These are phyloP conservation scores for Tetracladium marchalianum DNA, from an alignment of 495 filamentous ascomycete species.

Conservation along the genomic window DNA sequence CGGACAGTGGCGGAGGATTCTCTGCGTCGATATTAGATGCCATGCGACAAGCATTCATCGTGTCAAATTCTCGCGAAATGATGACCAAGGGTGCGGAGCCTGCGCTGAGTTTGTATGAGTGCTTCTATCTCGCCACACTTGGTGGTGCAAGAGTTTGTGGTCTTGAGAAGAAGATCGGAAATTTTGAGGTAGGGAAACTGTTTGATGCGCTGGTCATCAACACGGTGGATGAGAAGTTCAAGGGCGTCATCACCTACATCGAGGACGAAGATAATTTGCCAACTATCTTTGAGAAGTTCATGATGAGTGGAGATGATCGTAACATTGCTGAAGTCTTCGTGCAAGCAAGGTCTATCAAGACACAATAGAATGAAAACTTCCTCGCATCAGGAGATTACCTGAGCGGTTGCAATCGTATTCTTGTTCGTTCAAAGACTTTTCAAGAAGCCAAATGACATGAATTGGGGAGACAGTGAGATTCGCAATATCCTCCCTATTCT, in stretches of 20 bases:
- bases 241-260: conserved; percentile 40
- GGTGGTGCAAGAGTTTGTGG: conserved; percentile 53
- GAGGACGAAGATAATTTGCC: conserved; percentile 38
- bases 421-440: too few relatives aligned
- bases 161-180: conserved; percentile 44
- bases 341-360: conserved; percentile 38
- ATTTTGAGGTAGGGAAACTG: conserved; percentile 49
- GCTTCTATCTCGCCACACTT: conserved; percentile 52
- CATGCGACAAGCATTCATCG: conserved; percentile 51
- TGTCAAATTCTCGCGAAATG: conserved; percentile 43
- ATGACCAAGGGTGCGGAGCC: conserved; percentile 36
- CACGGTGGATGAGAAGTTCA: conserved; percentile 24
- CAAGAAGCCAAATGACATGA: too few relatives aligned
- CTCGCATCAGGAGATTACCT: too few relatives aligned
- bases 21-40: conserved; percentile 47
- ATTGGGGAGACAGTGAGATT: too few relatives aligned
- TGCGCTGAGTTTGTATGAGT: conserved; percentile 39
- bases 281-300: conserved; percentile 51
- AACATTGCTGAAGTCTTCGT: conserved; percentile 51
- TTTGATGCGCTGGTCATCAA: conserved; percentile 55
- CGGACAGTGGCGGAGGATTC: conserved; percentile 58
- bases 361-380: too few relatives aligned
- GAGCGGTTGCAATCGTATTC: too few relatives aligned
- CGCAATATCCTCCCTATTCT: too few relatives aligned
- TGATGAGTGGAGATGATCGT: conserved; percentile 57